Evolutionary conservation across 805 yeast species (phyloP).

Genomic region (Priceomyces castillae): DNA sequence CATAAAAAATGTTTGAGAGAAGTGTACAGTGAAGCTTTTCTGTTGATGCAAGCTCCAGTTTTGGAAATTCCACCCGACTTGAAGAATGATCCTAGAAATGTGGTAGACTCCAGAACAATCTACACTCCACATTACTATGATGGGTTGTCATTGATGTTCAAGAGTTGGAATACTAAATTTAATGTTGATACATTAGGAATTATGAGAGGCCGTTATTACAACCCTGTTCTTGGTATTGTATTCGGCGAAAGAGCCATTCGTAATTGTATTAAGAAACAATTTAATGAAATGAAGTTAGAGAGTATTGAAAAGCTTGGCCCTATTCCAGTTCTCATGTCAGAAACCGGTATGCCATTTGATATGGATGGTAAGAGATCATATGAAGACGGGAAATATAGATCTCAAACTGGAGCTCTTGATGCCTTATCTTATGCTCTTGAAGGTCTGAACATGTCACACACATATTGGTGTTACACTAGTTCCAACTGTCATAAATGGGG

Average conservation of each 20-base stretch:
- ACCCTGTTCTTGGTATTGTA: conserved; percentile 72
- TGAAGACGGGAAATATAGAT: conserved; percentile 57
- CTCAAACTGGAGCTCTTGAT: conserved; percentile 82
- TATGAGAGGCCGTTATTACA: conserved; percentile 69
- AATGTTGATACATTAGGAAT: conserved; percentile 91
- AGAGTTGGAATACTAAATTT: conserved; percentile 77
- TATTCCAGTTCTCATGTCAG: conserved; percentile 80
- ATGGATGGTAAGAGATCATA: conserved; percentile 82
- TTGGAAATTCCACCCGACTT: conserved; percentile 71
- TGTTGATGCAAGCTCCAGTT: conserved; percentile 80
- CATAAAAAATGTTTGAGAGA: conserved; percentile 51
- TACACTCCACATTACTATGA: conserved; percentile 92
- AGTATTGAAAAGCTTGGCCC: conserved; percentile 59
- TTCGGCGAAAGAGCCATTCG: conserved; percentile 80
- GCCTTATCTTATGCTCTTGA: conserved; percentile 80
- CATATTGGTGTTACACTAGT: conserved; percentile 83
- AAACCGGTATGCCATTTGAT: conserved; percentile 97
- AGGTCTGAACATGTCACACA: conserved; percentile 63
- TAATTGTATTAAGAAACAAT: conserved; percentile 65
- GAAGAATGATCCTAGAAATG: conserved; percentile 41
- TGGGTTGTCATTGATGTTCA: conserved; percentile 89
- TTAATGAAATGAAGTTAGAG: conserved; percentile 65
- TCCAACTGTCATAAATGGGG: conserved; percentile 81
- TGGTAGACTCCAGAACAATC: conserved; percentile 63
- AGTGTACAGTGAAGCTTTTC: conserved; percentile 43